Conservation (phyloP, 306 rosid species). For the Psophocarpus tetragonolobus region DNA sequence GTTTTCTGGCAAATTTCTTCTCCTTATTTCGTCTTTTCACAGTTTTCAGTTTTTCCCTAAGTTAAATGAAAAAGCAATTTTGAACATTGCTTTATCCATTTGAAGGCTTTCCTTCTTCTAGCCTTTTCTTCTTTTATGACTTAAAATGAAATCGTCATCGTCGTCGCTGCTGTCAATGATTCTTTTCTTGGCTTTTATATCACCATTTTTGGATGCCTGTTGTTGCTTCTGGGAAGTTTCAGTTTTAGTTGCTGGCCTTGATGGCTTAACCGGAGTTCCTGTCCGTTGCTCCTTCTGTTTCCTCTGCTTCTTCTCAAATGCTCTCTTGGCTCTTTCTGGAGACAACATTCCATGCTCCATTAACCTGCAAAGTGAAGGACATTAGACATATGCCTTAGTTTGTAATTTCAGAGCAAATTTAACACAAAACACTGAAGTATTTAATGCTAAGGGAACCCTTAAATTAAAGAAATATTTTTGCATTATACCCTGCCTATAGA, state of each 20-base stretch:
- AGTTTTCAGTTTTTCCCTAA: neutral
- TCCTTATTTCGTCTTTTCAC: neutral
- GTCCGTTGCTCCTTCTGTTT: conserved; percentile 72
- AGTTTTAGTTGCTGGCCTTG: conserved; percentile 54
- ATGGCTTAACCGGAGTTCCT: conserved; percentile 73
- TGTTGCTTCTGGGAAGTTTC: conserved; percentile 75
- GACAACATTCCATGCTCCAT: conserved; percentile 94
- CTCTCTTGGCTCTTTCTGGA: conserved; percentile 75
- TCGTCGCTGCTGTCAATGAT: conserved; percentile 48
- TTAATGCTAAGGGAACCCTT: neutral
- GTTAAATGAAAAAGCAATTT: conserved; percentile 33
- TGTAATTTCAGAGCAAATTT: neutral
- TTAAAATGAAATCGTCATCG: conserved; percentile 54
- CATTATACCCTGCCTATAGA: neutral
- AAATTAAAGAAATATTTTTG: neutral
- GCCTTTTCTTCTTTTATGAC: conserved; percentile 72
- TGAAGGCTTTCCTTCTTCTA: conserved; percentile 36
- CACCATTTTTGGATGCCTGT: conserved; percentile 69
- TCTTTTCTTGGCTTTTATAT: conserved; percentile 68
- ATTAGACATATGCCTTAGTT: conserved; percentile 1
- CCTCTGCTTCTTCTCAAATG: conserved; percentile 83
- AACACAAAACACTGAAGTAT: neutral
- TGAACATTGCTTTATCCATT: conserved; percentile 8
- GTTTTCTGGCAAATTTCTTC: conserved; percentile 30
- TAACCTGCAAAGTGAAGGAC: conserved; percentile 61